These are phyloP conservation scores for California macrophylla DNA, from an alignment of 441 rosid species.

Conservation along the genomic window DNA sequence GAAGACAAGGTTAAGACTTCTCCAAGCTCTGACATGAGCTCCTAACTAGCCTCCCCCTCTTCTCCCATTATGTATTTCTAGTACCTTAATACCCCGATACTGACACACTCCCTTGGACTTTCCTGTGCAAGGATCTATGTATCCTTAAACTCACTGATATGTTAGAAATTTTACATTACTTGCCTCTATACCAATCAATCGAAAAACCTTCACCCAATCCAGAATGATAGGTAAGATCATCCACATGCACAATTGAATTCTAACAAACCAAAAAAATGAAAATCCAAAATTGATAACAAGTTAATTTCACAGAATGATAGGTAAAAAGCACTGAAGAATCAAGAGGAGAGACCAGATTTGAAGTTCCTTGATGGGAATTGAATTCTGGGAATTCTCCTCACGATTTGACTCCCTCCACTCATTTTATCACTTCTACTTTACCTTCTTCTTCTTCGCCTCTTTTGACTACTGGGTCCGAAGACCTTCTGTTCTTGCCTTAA, in stretches of 20 bases:
- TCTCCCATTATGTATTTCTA: not conserved
- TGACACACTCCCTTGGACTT: not conserved
- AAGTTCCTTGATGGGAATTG: not conserved
- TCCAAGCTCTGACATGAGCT: not conserved
- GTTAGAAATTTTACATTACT: not conserved
- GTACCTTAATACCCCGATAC: not conserved
- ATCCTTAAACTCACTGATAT: too few species aligned
- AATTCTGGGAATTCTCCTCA: conserved; percentile 1
- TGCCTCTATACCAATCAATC: not conserved
- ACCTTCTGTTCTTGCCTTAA: not conserved
- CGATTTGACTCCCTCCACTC: not conserved
- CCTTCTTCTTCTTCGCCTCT: not conserved
- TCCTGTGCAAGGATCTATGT: not conserved
- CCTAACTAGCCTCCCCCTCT: not conserved
- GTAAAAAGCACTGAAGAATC: not conserved
- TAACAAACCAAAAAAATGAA: not conserved
- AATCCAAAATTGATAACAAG: not conserved
- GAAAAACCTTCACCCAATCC: not conserved
- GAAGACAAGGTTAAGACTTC: not conserved
- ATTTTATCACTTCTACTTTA: not conserved
- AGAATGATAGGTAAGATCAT: not conserved
- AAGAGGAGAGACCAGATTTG: not conserved
- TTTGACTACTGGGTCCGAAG: not conserved
- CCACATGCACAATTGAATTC: not conserved
- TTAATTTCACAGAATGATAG: not conserved